Evolutionary conservation across 148 eudicot genomes (phyloP).

Genomic region (Nepenthes mirabilis): DNA sequence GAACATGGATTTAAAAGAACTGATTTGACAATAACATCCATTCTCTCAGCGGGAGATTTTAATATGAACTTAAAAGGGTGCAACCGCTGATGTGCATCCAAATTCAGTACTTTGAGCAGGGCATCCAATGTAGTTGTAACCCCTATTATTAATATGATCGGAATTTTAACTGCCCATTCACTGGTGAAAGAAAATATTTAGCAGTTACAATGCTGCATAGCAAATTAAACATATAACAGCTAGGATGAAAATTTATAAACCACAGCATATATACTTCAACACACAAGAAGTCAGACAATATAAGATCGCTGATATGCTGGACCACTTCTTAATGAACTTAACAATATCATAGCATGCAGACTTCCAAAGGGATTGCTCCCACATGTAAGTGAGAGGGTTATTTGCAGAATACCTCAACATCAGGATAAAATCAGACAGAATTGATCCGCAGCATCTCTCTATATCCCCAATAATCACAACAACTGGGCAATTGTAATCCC

Average conservation of each 20-base stretch:
- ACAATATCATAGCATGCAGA: neutral
- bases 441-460: conserved; percentile 73
- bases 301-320: too few relatives aligned
- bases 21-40: conserved; percentile 71
- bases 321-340: too few relatives aligned
- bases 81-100: conserved; percentile 40
- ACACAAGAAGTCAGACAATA: neutral
- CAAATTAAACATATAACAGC: neutral
- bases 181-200: conserved; percentile 30
- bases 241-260: neutral
- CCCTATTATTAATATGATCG: conserved; percentile 68
- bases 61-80: conserved; percentile 41
- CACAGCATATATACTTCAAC: neutral
- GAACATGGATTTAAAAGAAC: conserved; percentile 54
- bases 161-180: conserved; percentile 87
- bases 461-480: conserved; percentile 79
- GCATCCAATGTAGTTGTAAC: conserved; percentile 75
- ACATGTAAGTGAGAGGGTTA: neutral
- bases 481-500: conserved; percentile 35
- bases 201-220: conserved; percentile 2
- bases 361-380: neutral
- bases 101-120: conserved; percentile 41
- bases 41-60: conserved; percentile 71
- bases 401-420: conserved; percentile 52
- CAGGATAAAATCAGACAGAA: conserved; percentile 68